These are phyloP conservation scores for Sporothrix pallida DNA, from an alignment of 2,329 filamentous ascomycete genomes.

Conservation along the genomic window DNA sequence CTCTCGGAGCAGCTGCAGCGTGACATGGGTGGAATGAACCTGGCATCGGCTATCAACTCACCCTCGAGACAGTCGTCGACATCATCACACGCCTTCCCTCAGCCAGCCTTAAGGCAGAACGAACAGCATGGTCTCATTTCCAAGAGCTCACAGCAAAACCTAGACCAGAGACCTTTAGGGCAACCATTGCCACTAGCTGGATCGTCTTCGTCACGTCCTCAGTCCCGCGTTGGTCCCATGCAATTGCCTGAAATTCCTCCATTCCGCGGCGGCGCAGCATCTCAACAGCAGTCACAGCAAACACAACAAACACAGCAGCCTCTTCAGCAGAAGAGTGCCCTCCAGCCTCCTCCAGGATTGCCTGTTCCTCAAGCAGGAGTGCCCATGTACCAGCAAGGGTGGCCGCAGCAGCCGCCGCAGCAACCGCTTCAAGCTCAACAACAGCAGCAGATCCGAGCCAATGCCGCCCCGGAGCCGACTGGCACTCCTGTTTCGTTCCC, in stretches of 20 bases:
- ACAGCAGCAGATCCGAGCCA: slow-evolving; percentile 4
- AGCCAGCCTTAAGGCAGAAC: slow-evolving; percentile 28
- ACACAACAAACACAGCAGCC: slow-evolving; percentile 42
- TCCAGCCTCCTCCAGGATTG: slow-evolving; percentile 31
- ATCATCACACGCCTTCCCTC: slow-evolving; percentile 30
- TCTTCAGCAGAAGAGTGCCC: slow-evolving; percentile 29
- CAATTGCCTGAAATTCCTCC: slow-evolving; percentile 62
- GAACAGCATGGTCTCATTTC: slow-evolving; percentile 42
- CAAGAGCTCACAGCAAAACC: slow-evolving; percentile 46
- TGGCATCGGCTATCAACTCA: slow-evolving; percentile 48
- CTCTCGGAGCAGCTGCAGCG: slow-evolving; percentile 68
- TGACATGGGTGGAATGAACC: slow-evolving; percentile 64
- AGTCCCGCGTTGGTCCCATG: slow-evolving; percentile 51
- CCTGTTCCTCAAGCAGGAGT: not conserved
- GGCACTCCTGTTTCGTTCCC: slow-evolving; percentile 56
- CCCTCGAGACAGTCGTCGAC: slow-evolving; percentile 16
- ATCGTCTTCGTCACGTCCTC: slow-evolving; percentile 42
- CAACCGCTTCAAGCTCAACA: not conserved
- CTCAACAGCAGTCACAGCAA: slow-evolving; percentile 36
- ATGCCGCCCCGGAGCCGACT: not conserved
- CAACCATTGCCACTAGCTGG: not conserved
- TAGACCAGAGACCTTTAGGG: slow-evolving; percentile 42
- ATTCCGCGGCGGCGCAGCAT: slow-evolving; percentile 50
- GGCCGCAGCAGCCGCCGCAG: slow-evolving; percentile 22
- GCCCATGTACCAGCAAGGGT: slow-evolving; percentile 28